Base-by-base conservation (phyloP, 495 filamentous ascomycete species). In the Aspergillus indologenus region DNA sequence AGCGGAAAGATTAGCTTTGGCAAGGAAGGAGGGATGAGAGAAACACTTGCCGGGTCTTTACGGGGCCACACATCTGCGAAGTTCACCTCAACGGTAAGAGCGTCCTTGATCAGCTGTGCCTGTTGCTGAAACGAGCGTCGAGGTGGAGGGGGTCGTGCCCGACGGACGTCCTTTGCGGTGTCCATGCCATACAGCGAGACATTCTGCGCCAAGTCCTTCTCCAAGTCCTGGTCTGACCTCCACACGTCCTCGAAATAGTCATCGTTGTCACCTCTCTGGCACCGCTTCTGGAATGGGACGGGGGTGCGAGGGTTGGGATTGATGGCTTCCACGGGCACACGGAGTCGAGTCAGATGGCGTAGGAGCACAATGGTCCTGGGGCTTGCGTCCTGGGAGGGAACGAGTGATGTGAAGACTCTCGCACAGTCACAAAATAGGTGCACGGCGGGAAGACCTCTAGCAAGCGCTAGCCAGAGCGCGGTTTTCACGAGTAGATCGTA, bases 391-490 rank as follows among this genome's bases (percentile, higher is more conserved):
- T 43, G 34, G 31, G 51, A 26, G 1, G 59, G 61, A 18, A 56
- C 45, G 26, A 44, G 42, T 3, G 53, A 20, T 5, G 60, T 58
- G 22, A 71, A 71, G 3, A 61, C 47, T 12, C 63, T 58, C 11
- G 53, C 58, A 17, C 65, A 23, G 42, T 71, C 67, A 48, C 63
- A 68, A 45, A 68, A 71, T 7, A 71, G 60, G 53, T 71, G 69
- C 8, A 69, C 69, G 3, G 69, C 65, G 3, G 69, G 24, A 2
- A 63, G 51, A 18, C 69, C 69, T 43, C 69, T 58, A n/a, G 65
- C 67, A 2, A 69, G 42, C 21, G 57, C 53, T 20, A 71, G 60
- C 69, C 69, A 71, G 24, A 67, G 24, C 0, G 65, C 65, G 5
- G 56, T 66, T 34, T 64, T 64, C 53, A 69, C 53, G 5, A 71